Evolutionary conservation across 768 basidiomycete species (phyloP).

Genomic region (Lyophyllum semitale): DNA sequence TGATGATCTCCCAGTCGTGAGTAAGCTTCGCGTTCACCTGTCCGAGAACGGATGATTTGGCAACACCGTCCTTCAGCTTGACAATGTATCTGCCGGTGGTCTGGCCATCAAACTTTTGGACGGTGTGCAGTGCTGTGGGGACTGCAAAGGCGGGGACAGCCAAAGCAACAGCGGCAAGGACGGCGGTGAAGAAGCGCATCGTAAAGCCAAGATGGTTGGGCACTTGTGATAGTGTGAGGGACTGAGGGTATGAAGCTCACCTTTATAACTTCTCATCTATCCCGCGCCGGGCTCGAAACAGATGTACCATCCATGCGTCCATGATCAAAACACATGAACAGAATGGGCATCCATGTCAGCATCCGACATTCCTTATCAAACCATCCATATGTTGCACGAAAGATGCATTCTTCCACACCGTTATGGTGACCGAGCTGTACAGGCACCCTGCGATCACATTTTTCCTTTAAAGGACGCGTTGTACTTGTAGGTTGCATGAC

Average conservation of each 20-base stretch:
- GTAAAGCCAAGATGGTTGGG: neutral
- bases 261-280: neutral
- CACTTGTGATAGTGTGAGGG: neutral
- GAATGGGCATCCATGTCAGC: neutral
- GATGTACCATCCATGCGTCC: neutral
- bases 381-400: neutral
- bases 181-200: slow-evolving; percentile 8
- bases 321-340: neutral
- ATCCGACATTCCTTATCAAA: neutral
- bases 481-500: neutral
- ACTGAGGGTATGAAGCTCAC: neutral
- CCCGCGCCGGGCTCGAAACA: neutral
- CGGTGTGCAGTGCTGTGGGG: neutral
- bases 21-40: slow-evolving; percentile 3
- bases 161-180: slow-evolving; percentile 5
- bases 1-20: slow-evolving; percentile 29
- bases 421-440: neutral
- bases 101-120: slow-evolving; percentile 15
- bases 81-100: slow-evolving; percentile 33
- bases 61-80: slow-evolving; percentile 31
- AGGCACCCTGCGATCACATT: neutral
- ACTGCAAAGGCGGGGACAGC: slow-evolving; percentile 4
- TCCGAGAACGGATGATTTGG: slow-evolving; percentile 19
- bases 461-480: neutral
- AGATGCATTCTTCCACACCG: neutral